Evolutionary conservation across 2,329 filamentous ascomycete genomes (phyloP), one percentile per base, ranked within the genome.

Genomic region (Ophiostoma piceae): DNA sequence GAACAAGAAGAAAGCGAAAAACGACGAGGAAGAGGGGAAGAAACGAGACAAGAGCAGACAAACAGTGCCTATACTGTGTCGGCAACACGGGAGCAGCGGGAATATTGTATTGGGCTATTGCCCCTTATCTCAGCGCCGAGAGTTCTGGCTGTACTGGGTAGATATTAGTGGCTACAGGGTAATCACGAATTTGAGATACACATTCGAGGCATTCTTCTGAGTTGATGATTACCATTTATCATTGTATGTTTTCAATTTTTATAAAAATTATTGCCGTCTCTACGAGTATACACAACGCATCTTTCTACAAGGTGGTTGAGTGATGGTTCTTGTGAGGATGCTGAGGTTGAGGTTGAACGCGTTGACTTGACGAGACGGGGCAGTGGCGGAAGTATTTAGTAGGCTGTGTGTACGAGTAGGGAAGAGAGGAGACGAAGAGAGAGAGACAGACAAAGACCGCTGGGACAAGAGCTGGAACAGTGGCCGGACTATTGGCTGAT

Each of bases 231-330:
- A n/a, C n/a, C n/a, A n/a, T n/a, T n/a, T 19, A 11, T 11, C 22
- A 5, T 2, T 22, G 47, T n/a, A 39, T 54, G 2, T 22, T 54
- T 1, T 29, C 26, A 29, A 29, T 41, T 54, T 16, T 35, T 11
- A 26, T 57, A 22, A 35, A 5, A 35, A 35, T 26, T 11, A 39
- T 12, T 66, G 7, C 39, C 65, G 29, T 66, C n/a, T 66, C 11
- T 41, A 47, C 39, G 39, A 66, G 65, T 66, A 66, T 66, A 66
- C 65, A 47, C 65, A 66, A 14, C 7, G 4, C 26, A 66, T 14
- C 12, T 12, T 66, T 41, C 57, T 32, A 62, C 57, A 57, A 57
- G 64, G 19, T 41, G 16, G 19, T 4, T 47, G 66, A 22, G 19
- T 16, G 5, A 19, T 26, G 65, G 22, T 26, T 9, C 8, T 41